Base-by-base conservation (phyloP, 176 grass and related monocot species). In the Cocos nucifera region DNA sequence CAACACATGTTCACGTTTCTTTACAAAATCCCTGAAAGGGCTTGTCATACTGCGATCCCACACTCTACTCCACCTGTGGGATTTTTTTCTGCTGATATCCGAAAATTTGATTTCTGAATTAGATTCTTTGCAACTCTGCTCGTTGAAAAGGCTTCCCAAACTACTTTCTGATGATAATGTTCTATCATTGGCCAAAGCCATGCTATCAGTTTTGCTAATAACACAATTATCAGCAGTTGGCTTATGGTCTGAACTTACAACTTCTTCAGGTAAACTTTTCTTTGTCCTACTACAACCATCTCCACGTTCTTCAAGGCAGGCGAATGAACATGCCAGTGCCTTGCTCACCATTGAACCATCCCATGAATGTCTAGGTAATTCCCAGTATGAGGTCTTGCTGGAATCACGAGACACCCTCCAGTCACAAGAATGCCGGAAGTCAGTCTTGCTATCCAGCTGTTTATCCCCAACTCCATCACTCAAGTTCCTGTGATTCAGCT, bases 311-410 rank as follows among this genome's bases (percentile, higher is more conserved):
- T 99, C 94, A 0, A 99, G 62, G 77, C 88, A 99, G 5, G 82
- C 66, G 54, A 88, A 98, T 24, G 82, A 85, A 56, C 94, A 98
- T 29, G 94, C 60, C 8, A 86, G 59, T 28, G 84, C 84, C 75
- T 64, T 86, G 44, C 85, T 56, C 19, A 86, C 82, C 87, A 89
- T 93, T 0, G 88, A 89, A 2, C 94, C 88, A 30, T 99, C 94
- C 94, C 94, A 99, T 18, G 88, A 99, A 71, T 99, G 94, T 12
- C 88, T 86, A 0, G 79, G 85, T 18, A 80, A 75, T 16, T 89
- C 88, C 24, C 76, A 53, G 10, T 9, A 12, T 15, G 82, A 32
- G 30, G 62, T 65, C 24, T 51, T 83, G 51, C 71, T 70, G 23
- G 69, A 75, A 50, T 80, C 77, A 19, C 74, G 68, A 21, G 53